These are phyloP conservation scores for Pseudocercospora cruenta DNA, from an alignment of 2,329 filamentous ascomycete species.

Conservation along the genomic window DNA sequence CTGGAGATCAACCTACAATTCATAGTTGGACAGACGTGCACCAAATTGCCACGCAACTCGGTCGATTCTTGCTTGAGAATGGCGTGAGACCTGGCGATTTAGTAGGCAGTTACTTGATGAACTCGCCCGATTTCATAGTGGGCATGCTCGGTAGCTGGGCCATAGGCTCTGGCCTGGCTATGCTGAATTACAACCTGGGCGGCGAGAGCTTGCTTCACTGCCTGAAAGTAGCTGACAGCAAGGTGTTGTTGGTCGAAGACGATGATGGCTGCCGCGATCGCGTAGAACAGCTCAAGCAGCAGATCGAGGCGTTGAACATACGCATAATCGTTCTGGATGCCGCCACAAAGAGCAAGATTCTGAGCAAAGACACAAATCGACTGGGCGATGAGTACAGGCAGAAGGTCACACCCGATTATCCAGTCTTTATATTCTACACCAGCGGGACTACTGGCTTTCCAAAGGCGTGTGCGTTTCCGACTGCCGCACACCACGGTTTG, in stretches of 20 bases:
- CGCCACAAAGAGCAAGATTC: conserved; percentile 52
- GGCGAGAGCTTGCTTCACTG: conserved; percentile 42
- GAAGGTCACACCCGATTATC: conserved; percentile 56
- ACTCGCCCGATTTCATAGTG: conserved; percentile 42
- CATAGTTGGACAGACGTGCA: conserved; percentile 64
- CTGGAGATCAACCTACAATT: conserved; percentile 28
- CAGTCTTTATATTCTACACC: conserved; percentile 72
- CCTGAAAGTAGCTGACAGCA: conserved; percentile 43
- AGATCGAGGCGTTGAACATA: conserved; percentile 61
- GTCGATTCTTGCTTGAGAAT: conserved; percentile 59
- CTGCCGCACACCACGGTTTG: conserved; percentile 49
- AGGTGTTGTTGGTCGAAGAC: conserved; percentile 51
- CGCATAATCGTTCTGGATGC: conserved; percentile 58
- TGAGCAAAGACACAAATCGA: conserved; percentile 52
- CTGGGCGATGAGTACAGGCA: conserved; percentile 61
- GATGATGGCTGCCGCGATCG: conserved; percentile 57
- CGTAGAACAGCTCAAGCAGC: conserved; percentile 56
- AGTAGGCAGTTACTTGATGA: conserved; percentile 40
- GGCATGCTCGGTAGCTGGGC: conserved; percentile 36
- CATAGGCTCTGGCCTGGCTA: conserved; percentile 39
- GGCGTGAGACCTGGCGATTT: conserved; percentile 40
- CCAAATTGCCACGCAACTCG: conserved; percentile 63
- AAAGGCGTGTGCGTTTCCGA: conserved; percentile 68
- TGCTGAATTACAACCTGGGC: conserved; percentile 43
- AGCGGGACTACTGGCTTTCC: conserved; percentile 76